A percentile compares a stretch with the other conserved stretches of the same genome.
Evolutionary conservation across 1,139 yeast species (phyloP).

Genomic region (Yamadazyma pseudoaaseri): DNA sequence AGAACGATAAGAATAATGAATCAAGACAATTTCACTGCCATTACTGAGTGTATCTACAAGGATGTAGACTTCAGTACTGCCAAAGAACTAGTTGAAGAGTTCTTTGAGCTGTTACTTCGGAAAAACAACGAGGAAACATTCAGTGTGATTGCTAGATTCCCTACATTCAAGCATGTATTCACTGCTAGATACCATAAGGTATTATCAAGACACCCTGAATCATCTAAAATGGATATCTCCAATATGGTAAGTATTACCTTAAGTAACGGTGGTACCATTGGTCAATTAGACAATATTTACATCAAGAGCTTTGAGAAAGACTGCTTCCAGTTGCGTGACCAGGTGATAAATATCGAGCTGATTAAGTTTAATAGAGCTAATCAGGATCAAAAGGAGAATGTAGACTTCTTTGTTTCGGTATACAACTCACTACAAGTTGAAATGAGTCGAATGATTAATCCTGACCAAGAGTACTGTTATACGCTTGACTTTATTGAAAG

Average conservation of each 20-base stretch:
- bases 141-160: constrained; percentile 26
- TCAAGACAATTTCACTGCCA: constrained; percentile 22
- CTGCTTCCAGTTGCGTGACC: constrained; percentile 42
- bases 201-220: constrained; percentile 19
- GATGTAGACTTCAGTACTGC: constrained; percentile 19
- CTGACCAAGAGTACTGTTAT: constrained; percentile 30
- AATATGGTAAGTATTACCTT: constrained; percentile 37
- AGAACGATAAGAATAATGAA: constrained; percentile 36
- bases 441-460: constrained; percentile 28
- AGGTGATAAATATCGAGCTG: constrained; percentile 48
- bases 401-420: constrained; percentile 45
- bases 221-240: constrained; percentile 24
- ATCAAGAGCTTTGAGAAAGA: constrained; percentile 44
- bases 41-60: constrained; percentile 17
- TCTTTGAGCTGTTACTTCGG: constrained; percentile 28
- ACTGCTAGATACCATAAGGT: constrained; percentile 23
- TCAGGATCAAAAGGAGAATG: constrained; percentile 66
- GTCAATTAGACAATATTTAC: constrained; percentile 37
- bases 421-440: constrained; percentile 49
- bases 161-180: constrained; percentile 30
- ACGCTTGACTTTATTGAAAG: constrained; percentile 68
- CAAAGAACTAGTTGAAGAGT: constrained; percentile 22
- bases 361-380: constrained; percentile 47
- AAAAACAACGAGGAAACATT: constrained; percentile 42
- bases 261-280: constrained; percentile 40